Evolutionary conservation across 2,329 filamentous ascomycete genomes (phyloP), one percentile per base, ranked within the genome.

Genomic region (Epichloe hybrida): DNA sequence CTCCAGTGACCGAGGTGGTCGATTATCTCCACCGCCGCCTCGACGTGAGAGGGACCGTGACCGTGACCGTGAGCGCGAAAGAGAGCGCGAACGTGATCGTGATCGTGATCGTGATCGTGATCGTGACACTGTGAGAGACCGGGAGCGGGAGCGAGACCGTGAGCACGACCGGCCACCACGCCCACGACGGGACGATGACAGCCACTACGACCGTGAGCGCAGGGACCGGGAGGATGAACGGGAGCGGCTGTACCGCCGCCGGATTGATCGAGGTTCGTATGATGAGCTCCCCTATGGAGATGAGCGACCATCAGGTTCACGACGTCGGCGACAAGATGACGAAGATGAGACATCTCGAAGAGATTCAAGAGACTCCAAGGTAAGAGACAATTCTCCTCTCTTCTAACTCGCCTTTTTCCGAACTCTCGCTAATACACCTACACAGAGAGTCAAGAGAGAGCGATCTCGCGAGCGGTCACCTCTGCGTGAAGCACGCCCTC

Each of bases 211-310:
- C 53, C 84, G 88, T 50, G 91, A 95, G 68, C 79, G 90, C 50
- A 80, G 89, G 54, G 88, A 93, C 57, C 81, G 90, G 47, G 91
- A 97, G 64, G 86, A 89, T 58, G 90, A 96, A 65, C 81, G 91
- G 50, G 93, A 97, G 68, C 81, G 88, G 53, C 75, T 85, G 49
- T 96, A 95, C 67, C 83, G 88, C 52, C 86, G 90, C 58, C 88
- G 88, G 52, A 69, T 68, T 54, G 88, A 88, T 42, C 80, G 84
- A 59, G 84, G 85, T 58, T 83, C 83, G 58, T 82, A 88, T 54
- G 89, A 94, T 61, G 89, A 95, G 65, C 77, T 97, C 53, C 90
- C 62, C 62, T 96, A 96, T 65, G 89, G 91, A 54, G 88, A 91
- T 66, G 73, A 84, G 66, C 72, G 77, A 59, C 70, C 85, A 69